These are phyloP conservation scores for Fusarium citri DNA, from an alignment of 2,329 filamentous ascomycete species.

Conservation along the genomic window DNA sequence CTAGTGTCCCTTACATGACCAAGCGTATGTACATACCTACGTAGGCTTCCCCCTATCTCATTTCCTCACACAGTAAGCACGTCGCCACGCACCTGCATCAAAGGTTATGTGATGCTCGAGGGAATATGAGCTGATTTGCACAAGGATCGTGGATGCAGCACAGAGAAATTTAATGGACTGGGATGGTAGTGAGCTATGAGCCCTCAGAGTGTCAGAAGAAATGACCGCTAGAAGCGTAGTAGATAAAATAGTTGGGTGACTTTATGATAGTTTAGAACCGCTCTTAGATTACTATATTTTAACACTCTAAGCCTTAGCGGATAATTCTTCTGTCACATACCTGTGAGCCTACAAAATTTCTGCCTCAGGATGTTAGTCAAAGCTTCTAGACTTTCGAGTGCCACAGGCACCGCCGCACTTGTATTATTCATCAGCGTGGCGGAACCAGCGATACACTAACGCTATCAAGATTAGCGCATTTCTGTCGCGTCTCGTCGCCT, in stretches of 20 bases:
- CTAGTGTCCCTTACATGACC: not conserved
- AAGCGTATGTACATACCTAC: not conserved
- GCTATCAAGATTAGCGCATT: not conserved
- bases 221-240: no score
- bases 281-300: no score
- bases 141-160: not conserved
- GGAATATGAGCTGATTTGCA: conserved; percentile 28
- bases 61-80: not conserved
- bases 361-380: conserved; percentile 6
- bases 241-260: no score
- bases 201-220: no score
- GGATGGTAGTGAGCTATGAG: not conserved
- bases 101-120: not conserved
- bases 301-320: no score
- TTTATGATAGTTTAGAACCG: no score
- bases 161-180: not conserved
- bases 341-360: not conserved
- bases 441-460: not conserved
- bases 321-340: no score
- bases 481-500: conserved; percentile 42
- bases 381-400: not conserved
- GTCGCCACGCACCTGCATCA: conserved; percentile 10
- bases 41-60: not conserved
- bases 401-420: not conserved
- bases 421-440: conserved; percentile 35